Evolutionary conservation across 345 rosid genomes (phyloP).

Genomic region (Moringa oleifera): DNA sequence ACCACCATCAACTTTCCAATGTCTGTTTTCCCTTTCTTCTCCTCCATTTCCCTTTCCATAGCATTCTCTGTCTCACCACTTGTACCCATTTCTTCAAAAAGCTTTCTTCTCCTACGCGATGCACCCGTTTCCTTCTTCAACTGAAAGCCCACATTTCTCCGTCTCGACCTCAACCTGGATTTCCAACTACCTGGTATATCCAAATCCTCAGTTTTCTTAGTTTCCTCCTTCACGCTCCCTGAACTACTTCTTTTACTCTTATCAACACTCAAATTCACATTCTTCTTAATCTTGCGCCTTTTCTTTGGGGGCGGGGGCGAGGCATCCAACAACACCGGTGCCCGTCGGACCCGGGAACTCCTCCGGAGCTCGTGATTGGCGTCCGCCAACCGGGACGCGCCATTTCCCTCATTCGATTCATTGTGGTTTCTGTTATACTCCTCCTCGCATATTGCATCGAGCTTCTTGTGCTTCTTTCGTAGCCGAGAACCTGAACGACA

Average conservation of each 20-base stretch:
- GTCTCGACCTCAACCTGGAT: constrained; percentile 54
- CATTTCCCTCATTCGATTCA: constrained; percentile 35
- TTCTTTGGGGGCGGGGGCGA: constrained; percentile 73
- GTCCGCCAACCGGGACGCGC: constrained; percentile 17
- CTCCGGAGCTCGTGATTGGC: constrained; percentile 56
- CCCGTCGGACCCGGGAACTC: constrained; percentile 66
- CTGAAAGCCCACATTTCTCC: constrained; percentile 23
- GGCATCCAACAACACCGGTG: constrained; percentile 67
- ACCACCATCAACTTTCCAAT: constrained; percentile 13
- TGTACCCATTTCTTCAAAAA: constrained; percentile 30
- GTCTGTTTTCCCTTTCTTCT: constrained; percentile 17
- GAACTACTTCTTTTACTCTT: constrained; percentile 11
- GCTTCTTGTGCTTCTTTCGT: constrained; percentile 75
- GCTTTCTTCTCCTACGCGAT: constrained; percentile 46
- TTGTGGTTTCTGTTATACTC: constrained; percentile 63
- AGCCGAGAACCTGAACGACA: constrained; percentile 46
- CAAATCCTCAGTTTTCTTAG: constrained; percentile 20
- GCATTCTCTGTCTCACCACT: constrained; percentile 16
- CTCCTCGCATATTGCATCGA: constrained; percentile 78
- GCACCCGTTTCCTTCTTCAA: constrained; percentile 14
- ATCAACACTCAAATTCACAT: constrained; percentile 14
- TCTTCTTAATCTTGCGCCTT: constrained; percentile 35
- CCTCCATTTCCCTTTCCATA: constrained; percentile 17
- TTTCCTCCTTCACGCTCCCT: constrained; percentile 27
- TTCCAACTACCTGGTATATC: constrained; percentile 55